Evolutionary conservation across 2,329 filamentous ascomycete genomes (phyloP), one percentile per base, ranked within the genome.

Genomic region (Nigrospora osmanthi): DNA sequence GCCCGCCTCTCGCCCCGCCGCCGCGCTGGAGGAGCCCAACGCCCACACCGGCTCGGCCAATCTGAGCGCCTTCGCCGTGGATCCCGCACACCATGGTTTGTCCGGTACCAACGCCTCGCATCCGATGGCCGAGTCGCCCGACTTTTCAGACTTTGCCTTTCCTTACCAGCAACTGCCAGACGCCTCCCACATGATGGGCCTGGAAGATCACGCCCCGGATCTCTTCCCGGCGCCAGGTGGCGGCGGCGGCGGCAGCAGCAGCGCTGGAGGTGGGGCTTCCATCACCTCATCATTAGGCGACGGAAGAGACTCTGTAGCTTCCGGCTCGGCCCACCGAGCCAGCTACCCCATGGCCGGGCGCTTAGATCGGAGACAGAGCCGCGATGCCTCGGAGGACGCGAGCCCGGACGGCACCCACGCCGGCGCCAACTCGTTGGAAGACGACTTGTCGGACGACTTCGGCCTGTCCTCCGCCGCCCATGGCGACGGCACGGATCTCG

Each of bases 381-480:
- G 55, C 9, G 71, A 71, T 23, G 63, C 54, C 1, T 73, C 73
- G 6, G 75, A 76, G 23, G 68, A 71, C 33, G 67, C 59, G 38
- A 70, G 65, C 36, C 68, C 61, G 23, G 69, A 68, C 35, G 68
- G 65, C 45, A 66, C 62, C 32, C 68, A 67, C 1, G 70, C 68
- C 31, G 64, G 64, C 14, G 64, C 63, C 35, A 72, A 73, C 49
- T 67, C 71, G 3, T 57, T 79, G 40, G 76, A 78, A 38, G 78
- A 80, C 45, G 63, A 71, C 19, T 64, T 72, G 45, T 68, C 70
- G 5, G 79, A 83, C 56, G 80, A 83, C 42, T 82, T 83, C 51
- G 78, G 75, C 11, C 60, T 80, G 33, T 65, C 69, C 15, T 65
- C 64, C 33, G 64, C 65, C 38, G 66, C 63, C 15, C 66, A 68